These are phyloP conservation scores for Podospora pseudopauciseta DNA, from an alignment of 495 filamentous ascomycete genomes.

Conservation along the genomic window DNA sequence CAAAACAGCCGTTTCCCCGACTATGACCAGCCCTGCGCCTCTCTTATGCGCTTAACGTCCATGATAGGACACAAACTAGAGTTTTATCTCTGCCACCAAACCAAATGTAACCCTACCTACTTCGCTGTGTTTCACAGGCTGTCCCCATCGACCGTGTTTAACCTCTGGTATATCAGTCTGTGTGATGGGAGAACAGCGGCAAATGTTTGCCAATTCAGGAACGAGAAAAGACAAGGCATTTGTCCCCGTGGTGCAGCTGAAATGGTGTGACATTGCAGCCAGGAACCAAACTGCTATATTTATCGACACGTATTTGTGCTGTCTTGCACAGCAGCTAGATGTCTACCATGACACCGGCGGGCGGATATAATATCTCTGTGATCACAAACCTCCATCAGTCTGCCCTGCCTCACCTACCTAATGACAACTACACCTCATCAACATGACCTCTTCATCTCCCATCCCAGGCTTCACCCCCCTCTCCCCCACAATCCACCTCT, in stretches of 20 bases:
- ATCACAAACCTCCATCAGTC: not conserved
- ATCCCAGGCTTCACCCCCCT: constrained; percentile 17
- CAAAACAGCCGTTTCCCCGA: not conserved
- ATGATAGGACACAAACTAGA: not conserved
- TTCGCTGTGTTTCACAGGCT: not conserved
- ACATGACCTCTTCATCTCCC: not conserved
- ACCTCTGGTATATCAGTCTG: not conserved
- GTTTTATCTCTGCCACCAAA: not conserved
- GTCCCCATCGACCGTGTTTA: not conserved
- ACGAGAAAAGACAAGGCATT: not conserved
- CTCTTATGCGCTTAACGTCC: not conserved
- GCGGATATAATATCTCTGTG: not conserved
- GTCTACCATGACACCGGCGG: not conserved
- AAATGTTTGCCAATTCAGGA: not conserved
- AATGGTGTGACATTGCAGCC: not conserved
- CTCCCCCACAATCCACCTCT: constrained; percentile 18
- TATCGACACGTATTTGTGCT: not conserved
- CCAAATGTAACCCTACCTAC: not conserved
- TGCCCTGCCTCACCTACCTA: no score
- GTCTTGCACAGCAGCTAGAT: not conserved
- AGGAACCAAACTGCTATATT: not conserved
- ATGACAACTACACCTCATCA: not conserved
- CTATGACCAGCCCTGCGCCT: not conserved
- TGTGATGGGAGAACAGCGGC: not conserved
- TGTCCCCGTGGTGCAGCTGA: not conserved